Conservation (phyloP, 2,329 filamentous ascomycete genomes). For the Parafenestella ontariensis region DNA sequence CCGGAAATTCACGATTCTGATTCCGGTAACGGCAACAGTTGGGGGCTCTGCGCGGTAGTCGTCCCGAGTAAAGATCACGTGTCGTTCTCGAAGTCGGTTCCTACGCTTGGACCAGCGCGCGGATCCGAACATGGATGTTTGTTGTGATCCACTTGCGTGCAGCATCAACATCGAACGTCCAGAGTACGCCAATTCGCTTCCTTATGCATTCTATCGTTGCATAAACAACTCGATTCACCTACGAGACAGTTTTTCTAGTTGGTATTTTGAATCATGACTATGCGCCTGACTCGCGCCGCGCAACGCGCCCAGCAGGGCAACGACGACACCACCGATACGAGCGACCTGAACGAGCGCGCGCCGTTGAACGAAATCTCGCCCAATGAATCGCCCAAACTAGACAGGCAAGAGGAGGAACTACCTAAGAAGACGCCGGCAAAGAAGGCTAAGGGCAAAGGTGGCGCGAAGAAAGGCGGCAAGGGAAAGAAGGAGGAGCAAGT, state of each 20-base stretch:
- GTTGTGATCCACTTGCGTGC: conserved; percentile 21
- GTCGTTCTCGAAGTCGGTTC: neutral
- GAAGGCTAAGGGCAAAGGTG: conserved; percentile 40
- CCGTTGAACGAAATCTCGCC: conserved; percentile 52
- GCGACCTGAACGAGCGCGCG: conserved; percentile 40
- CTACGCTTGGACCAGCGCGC: conserved; percentile 11
- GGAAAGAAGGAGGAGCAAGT: conserved; percentile 44
- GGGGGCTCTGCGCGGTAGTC: conserved; percentile 7
- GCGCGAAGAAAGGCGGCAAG: conserved; percentile 41
- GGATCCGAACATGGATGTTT: conserved; percentile 20
- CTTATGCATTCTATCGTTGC: conserved; percentile 23
- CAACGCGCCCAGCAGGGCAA: conserved; percentile 50
- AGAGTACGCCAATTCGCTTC: conserved; percentile 16
- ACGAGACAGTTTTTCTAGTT: neutral
- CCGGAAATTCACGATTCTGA: conserved; percentile 7
- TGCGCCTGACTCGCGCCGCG: conserved; percentile 55
- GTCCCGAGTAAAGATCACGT: conserved; percentile 24
- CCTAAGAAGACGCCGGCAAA: conserved; percentile 38
- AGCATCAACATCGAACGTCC: conserved; percentile 27
- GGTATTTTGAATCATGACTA: conserved; percentile 20
- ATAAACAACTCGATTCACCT: conserved; percentile 11
- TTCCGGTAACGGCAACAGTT: conserved; percentile 1
- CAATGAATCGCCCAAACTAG: conserved; percentile 35
- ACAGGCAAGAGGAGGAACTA: conserved; percentile 22
- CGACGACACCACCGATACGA: conserved; percentile 46